A percentile compares a stretch with the other conserved stretches of the same genome.
phyloP scores from a whole-genome alignment of 495 filamentous ascomycete species.

The Penicillium pancosmium region DNA sequence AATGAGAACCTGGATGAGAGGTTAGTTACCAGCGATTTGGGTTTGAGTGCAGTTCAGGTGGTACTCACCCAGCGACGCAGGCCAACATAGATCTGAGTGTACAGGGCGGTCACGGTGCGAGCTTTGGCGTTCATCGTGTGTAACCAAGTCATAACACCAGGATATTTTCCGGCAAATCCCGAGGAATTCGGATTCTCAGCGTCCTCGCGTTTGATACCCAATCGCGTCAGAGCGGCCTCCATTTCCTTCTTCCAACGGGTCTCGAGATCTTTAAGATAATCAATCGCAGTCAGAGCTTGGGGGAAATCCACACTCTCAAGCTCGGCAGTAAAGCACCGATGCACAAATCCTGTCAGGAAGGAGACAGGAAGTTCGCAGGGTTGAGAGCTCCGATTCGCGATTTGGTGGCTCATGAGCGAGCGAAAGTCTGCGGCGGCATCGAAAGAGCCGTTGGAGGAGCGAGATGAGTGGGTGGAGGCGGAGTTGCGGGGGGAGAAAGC shows the following conservation, averaged over 20 bases:
- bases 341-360: conserved; percentile 68
- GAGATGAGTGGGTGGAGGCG: conserved; percentile 36
- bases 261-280: conserved; percentile 73
- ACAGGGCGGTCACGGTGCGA: conserved; percentile 60
- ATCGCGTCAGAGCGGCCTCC: conserved; percentile 43
- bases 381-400: conserved; percentile 63
- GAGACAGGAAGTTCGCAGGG: conserved; percentile 66
- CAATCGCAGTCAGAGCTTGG: conserved; percentile 69
- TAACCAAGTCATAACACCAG: conserved; percentile 59
- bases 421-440: conserved; percentile 62
- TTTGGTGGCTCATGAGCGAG: conserved; percentile 62
- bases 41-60: not conserved
- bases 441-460: conserved; percentile 37
- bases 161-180: conserved; percentile 47
- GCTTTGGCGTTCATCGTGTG: conserved; percentile 54
- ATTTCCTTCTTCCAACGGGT: conserved; percentile 65
- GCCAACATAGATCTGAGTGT: conserved; percentile 67
- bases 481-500: conserved; percentile 38
- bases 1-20: conserved; percentile 58
- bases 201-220: conserved; percentile 47
- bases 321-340: conserved; percentile 60
- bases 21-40: conserved; percentile 17
- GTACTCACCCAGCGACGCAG: conserved; percentile 69
- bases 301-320: conserved; percentile 68
- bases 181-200: conserved; percentile 34